phyloP scores from a whole-genome alignment of 78 protist species.

The Dictyostelium intermedium region DNA sequence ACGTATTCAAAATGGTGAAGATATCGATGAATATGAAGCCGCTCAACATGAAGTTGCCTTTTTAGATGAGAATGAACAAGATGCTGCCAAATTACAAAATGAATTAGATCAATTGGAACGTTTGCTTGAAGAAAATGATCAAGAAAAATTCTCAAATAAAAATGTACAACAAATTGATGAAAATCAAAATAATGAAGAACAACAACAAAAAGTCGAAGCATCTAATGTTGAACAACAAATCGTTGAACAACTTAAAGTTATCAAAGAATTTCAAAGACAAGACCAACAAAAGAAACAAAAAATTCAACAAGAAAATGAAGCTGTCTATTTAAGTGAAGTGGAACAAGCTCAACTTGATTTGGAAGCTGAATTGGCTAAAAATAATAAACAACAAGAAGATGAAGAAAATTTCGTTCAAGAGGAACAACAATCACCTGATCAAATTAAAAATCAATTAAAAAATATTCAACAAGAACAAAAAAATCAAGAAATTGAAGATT shows the following conservation, averaged over 20 bases:
- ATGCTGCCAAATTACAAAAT: not conserved
- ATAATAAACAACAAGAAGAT: not conserved
- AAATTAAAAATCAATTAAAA: not conserved
- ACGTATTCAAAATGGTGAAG: not conserved
- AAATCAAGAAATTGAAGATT: not conserved
- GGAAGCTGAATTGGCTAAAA: not conserved
- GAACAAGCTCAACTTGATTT: not conserved
- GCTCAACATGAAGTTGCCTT: not conserved
- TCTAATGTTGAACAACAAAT: not conserved
- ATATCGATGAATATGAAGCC: not conserved
- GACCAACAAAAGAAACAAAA: not conserved
- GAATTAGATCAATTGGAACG: not conserved
- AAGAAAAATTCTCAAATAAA: not conserved
- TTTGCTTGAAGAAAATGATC: not conserved
- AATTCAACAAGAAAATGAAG: not conserved
- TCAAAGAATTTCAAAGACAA: not conserved
- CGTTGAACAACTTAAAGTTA: not conserved
- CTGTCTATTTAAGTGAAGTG: not conserved
- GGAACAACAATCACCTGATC: not conserved
- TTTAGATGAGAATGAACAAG: not conserved
- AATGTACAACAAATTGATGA: not conserved
- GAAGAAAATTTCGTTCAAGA: not conserved
- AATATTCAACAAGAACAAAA: slow-evolving; percentile 1
- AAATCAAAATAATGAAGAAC: not conserved
- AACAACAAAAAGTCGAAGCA: not conserved